phyloP scores from a whole-genome alignment of 441 rosid genomes.

The Brassica balearica region DNA sequence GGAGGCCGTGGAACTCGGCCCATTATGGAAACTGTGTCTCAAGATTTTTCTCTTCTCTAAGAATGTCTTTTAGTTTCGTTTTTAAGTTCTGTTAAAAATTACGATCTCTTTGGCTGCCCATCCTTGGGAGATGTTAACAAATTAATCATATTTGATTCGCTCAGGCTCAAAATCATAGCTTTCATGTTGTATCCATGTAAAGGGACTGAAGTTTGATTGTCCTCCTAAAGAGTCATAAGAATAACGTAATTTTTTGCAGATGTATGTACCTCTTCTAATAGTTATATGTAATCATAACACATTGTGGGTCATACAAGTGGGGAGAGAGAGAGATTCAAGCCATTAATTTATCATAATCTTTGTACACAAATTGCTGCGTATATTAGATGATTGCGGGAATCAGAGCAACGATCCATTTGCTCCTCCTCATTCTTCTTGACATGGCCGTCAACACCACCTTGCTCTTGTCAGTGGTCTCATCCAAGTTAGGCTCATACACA shows the following conservation, averaged over 20 bases:
- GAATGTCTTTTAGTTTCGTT: not conserved
- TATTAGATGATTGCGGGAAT: conserved; percentile 54
- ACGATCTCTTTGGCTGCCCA: not conserved
- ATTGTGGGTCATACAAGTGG: conserved; percentile 16
- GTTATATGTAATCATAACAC: conserved; percentile 1
- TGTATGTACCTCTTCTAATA: not conserved
- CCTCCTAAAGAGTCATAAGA: not conserved
- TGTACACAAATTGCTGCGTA: conserved; percentile 4
- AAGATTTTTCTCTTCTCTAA: conserved; percentile 32
- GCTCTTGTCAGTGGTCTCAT: conserved; percentile 68
- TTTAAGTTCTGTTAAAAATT: not conserved
- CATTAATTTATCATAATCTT: not conserved
- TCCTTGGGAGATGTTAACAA: conserved; percentile 1
- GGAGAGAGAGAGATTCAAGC: not conserved
- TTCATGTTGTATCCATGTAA: not conserved
- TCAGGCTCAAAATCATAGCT: not conserved
- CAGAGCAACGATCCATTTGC: conserved; percentile 66
- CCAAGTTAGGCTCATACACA: conserved; percentile 33
- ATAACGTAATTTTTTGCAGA: not conserved
- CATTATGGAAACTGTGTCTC: conserved; percentile 26
- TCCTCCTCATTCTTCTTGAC: conserved; percentile 62
- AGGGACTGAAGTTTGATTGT: not conserved
- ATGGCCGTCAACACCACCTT: conserved; percentile 59
- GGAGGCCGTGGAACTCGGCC: conserved; percentile 38
- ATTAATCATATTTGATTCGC: not conserved